Conservation (phyloP, 1,284 basidiomycete species). For the Rhodotorula glutinis region DNA sequence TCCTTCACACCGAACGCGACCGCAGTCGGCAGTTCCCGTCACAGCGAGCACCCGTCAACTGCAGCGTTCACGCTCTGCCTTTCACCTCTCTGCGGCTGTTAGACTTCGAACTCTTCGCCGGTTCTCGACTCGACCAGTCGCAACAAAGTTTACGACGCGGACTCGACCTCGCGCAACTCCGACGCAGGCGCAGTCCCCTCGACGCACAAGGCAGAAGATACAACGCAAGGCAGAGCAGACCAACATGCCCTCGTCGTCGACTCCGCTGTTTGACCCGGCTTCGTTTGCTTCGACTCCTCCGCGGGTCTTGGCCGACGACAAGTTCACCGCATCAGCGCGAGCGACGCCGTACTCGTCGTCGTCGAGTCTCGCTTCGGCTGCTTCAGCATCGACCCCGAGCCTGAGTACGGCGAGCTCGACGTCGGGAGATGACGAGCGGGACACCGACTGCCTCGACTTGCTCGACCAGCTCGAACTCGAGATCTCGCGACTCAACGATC, state of each 20-base stretch:
- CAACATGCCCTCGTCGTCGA: neutral
- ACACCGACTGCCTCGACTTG: constrained; percentile 4
- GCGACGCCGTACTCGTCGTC: constrained; percentile 2
- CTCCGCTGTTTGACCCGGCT: constrained; percentile 6
- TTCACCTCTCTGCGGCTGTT: too few relatives aligned
- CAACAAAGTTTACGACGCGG: too few relatives aligned
- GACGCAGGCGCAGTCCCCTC: neutral
- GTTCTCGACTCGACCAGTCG: too few relatives aligned
- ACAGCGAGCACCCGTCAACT: too few relatives aligned
- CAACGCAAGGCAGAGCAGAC: neutral
- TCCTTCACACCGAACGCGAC: too few relatives aligned
- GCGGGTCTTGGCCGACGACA: neutral
- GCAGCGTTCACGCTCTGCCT: too few relatives aligned
- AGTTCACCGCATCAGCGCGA: neutral
- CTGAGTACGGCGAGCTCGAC: constrained; percentile 5
- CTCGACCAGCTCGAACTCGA: constrained; percentile 9
- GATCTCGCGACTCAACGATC: neutral
- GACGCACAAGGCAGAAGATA: neutral
- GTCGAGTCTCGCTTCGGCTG: neutral
- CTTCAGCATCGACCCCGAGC: neutral
- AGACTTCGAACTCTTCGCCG: too few relatives aligned
- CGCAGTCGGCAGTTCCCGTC: too few relatives aligned
- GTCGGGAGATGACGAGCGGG: constrained; percentile 1
- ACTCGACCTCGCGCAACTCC: too few relatives aligned
- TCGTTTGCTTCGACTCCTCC: neutral